Evolutionary conservation across 176 grass and related monocot species (phyloP).

Genomic region (maize (Zea mays)): Zm-B73-REFERENCE-NAM-5.0 NC_050096.1:56686001-56686500

Average conservation of each 20-base stretch:
- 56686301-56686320: slow-evolving; percentile 72
- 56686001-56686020: slow-evolving; percentile 32
- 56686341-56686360: slow-evolving; percentile 78
- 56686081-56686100: slow-evolving; percentile 70
- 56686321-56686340: slow-evolving; percentile 72
- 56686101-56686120: slow-evolving; percentile 94
- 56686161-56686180: slow-evolving; percentile 61
- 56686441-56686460: slow-evolving; percentile 91
- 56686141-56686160: slow-evolving; percentile 67
- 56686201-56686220: slow-evolving; percentile 72
- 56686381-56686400: slow-evolving; percentile 77
- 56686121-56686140: slow-evolving; percentile 90
- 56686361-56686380: slow-evolving; percentile 76
- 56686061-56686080: slow-evolving; percentile 29
- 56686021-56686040: slow-evolving; percentile 20
- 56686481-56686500: not conserved
- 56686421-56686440: slow-evolving; percentile 77
- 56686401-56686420: slow-evolving; percentile 62
- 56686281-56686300: slow-evolving; percentile 51
- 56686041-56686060: not conserved
- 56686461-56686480: slow-evolving; percentile 30
- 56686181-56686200: slow-evolving; percentile 51
- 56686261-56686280: slow-evolving; percentile 63
- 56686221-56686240: slow-evolving; percentile 58
- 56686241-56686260: slow-evolving; percentile 69